Base-by-base conservation (phyloP, 2,329 filamentous ascomycete genomes). In the Eutypella sp. region DNA sequence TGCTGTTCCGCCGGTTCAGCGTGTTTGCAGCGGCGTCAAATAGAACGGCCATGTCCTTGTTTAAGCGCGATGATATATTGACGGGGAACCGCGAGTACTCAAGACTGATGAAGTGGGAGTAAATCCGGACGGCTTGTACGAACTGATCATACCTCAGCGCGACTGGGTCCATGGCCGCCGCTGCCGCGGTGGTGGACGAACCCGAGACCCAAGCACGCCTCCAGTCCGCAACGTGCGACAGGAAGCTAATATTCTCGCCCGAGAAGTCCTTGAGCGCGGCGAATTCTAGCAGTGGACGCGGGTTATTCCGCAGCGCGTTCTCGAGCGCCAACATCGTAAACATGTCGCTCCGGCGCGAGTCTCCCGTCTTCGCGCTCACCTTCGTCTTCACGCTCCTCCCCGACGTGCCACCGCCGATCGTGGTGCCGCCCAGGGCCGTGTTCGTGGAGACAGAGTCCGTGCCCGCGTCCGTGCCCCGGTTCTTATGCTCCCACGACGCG, bases 181-280 rank as follows among this genome's bases (percentile, higher is more conserved):
- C n/a, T n/a, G n/a, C n/a, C n/a, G n/a, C n/a, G n/a, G n/a, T n/a
- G n/a, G n/a, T n/a, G n/a, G n/a, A n/a, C n/a, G n/a, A n/a, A n/a
- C n/a, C n/a, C n/a, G n/a, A 23, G 37, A 25, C 37, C 40, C 51
- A 53, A 11, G 40, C 41, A 3, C 48, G 48, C 46, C 72, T 74
- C 71, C 73, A 80, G 44, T 68, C 64, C 11, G 65, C 59, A 20
- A 78, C 67, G 31, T 66, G 64, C 19, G 66, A 71, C 1, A 81
- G 65, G 61, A 81, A 81, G 24, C 75, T 69, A 51, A 81, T 75
- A 53, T 81, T 81, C 57, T 81, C 77, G 10, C 75, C 76, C 1
- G 76, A 79, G 55, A 81, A 79, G 49, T 81, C 77, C 46, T 71
- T 70, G 0, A 70, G 64, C 2, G 75, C 75, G 1, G 77, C 74